Evolutionary conservation across 1,139 yeast species (phyloP).

Genomic region (Geotrichum reessii): DNA sequence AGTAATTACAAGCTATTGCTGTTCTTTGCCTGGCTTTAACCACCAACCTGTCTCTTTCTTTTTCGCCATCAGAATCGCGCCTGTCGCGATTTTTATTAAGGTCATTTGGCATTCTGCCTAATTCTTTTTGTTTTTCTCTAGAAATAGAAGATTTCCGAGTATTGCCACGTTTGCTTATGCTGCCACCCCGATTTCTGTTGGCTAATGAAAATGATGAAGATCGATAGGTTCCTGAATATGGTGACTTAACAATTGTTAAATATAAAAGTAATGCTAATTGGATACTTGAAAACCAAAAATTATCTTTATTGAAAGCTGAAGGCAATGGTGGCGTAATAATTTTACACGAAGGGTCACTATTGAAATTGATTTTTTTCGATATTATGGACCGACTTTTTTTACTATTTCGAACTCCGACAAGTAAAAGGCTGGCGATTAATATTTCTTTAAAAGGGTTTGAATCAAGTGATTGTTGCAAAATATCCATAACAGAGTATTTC

Average conservation of each 20-base stretch:
- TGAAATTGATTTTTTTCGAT: neutral
- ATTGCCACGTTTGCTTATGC: neutral
- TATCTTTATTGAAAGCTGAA: neutral
- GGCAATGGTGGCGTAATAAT: neutral
- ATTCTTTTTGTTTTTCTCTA: conserved; percentile 1
- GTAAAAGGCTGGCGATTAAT: neutral
- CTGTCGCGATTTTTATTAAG: neutral
- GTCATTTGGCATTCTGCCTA: neutral
- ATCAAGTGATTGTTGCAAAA: neutral
- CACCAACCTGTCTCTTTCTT: conserved; percentile 1
- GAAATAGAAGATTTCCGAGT: neutral
- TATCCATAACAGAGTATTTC: too few relatives aligned
- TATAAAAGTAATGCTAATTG: neutral
- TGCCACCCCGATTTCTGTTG: neutral
- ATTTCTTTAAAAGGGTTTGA: neutral
- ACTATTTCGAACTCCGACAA: neutral
- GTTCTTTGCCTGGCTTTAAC: conserved; percentile 27
- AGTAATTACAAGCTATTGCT: conserved; percentile 34
- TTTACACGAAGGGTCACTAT: neutral
- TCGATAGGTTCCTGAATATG: neutral
- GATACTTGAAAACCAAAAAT: neutral
- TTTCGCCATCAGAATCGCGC: conserved; percentile 9
- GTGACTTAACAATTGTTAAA: neutral
- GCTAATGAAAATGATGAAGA: neutral
- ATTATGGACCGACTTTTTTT: neutral